Base-by-base conservation (phyloP, 2,329 filamentous ascomycete species). In the Fusarium papillatum region DNA sequence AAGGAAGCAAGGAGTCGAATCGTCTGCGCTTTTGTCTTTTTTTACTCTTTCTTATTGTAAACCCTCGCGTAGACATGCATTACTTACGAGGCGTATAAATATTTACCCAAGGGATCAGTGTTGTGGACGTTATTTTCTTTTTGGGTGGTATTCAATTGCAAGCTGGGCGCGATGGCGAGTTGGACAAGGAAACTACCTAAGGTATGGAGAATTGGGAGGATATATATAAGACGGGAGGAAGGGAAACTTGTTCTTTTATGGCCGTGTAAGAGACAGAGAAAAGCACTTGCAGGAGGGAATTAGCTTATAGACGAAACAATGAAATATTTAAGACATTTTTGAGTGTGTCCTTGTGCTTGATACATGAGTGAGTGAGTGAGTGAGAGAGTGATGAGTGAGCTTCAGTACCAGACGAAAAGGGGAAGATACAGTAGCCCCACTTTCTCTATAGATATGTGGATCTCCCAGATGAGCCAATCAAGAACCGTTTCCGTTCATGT, bases 251-350 rank as follows among this genome's bases (percentile, higher is more conserved):
- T 74, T 74, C 61, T 63, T 67, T 63, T 74, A 60, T 55, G 55
- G 22, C 60, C 55, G 31, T 63, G 62, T 64, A 68, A 66, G 64
- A 43, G 63, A 65, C 34, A 66, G 34, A 29, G 43, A 63, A 69
- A 76, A 76, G 73, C 59, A 59, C 38, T 43, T 60, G 46, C 31
- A 38, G 22, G 26, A 38, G 17, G 48, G 34, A 8, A 38, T 57
- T 65, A 64, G 60, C 48, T 73, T 63, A 73, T 76, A 76, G 69
- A 65, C 55, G 48, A 62, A 64, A 63, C 50, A 55, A 59, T 10
- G 64, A 64, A 55, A 26, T 65, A 17, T 53, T 48, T 50, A 24
- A 36, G 39, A 64, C 24, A 55, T 26, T 31, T 19, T 55, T 55
- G 19, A 31, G 26, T 8, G 26, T 31, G 26, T 3, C 7, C 16